Conservation (phyloP, 108 stramenopile species). For the Cylindrotheca closterium region DNA sequence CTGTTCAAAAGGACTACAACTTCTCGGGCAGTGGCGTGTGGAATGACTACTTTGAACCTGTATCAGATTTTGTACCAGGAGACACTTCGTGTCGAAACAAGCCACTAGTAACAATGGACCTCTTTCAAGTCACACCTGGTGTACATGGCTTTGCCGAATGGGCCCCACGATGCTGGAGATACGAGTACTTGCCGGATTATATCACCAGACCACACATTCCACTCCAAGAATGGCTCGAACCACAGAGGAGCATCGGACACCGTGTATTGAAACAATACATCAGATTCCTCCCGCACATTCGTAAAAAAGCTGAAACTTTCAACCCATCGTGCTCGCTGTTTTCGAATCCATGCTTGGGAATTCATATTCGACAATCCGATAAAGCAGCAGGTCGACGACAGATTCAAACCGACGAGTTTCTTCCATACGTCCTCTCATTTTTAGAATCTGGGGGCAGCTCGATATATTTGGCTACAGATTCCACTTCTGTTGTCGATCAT, state of each 20-base stretch:
- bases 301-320: slow-evolving; percentile 25
- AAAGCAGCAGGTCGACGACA: slow-evolving; percentile 55
- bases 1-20: slow-evolving; percentile 13
- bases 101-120: slow-evolving; percentile 39
- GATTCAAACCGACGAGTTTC: slow-evolving; percentile 40
- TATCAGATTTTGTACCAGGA: slow-evolving; percentile 57
- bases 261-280: slow-evolving; percentile 39
- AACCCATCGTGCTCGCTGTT: slow-evolving; percentile 38
- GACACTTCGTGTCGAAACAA: slow-evolving; percentile 45
- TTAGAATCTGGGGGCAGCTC: slow-evolving; percentile 39
- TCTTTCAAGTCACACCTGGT: slow-evolving; percentile 45
- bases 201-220: slow-evolving; percentile 47
- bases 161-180: slow-evolving; percentile 55
- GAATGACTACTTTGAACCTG: slow-evolving; percentile 63
- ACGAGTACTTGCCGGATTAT: slow-evolving; percentile 48
- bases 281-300: slow-evolving; percentile 31
- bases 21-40: slow-evolving; percentile 49
- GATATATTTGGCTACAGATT: slow-evolving; percentile 61
- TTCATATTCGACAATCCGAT: slow-evolving; percentile 68
- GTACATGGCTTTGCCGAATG: slow-evolving; percentile 51
- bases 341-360: slow-evolving; percentile 37
- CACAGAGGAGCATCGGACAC: slow-evolving; percentile 32
- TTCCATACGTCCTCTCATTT: slow-evolving; percentile 45
- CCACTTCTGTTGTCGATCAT: slow-evolving; percentile 36
- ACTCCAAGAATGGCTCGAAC: slow-evolving; percentile 47